Conservation (phyloP, 768 basidiomycete species). For the Mrakia gelida region DNA sequence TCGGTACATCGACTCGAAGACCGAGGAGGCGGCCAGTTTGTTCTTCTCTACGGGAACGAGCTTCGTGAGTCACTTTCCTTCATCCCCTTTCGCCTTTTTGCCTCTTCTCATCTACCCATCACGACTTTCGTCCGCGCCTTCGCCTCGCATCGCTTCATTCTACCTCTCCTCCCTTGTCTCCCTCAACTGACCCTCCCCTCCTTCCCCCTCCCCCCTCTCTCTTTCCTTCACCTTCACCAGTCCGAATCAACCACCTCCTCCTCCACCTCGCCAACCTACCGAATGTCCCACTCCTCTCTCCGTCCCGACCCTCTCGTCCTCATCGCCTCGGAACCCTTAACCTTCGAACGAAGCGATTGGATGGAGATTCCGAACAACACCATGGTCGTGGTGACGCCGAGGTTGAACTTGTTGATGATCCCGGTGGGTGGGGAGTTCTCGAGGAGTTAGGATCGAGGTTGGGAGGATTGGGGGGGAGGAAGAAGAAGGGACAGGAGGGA, state of each 20-base stretch:
- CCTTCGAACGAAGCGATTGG: conserved; percentile 98
- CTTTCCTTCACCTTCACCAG: background rate
- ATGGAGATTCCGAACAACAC: conserved; percentile 98
- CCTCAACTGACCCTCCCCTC: conserved; percentile 42
- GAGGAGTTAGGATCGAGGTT: no score
- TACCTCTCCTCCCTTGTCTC: no score
- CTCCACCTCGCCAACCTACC: background rate
- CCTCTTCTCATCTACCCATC: no score
- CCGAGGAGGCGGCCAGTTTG: background rate
- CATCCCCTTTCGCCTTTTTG: no score
- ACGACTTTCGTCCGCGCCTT: no score
- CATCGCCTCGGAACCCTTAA: conserved; percentile 86
- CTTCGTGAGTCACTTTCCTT: conserved; percentile 68
- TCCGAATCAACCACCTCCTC: conserved; percentile 5
- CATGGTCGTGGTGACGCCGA: conserved; percentile 90
- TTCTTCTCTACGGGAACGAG: conserved; percentile 19
- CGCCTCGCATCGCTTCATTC: no score
- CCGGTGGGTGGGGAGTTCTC: conserved; percentile 59
- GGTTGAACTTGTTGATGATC: conserved; percentile 81
- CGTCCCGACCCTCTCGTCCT: conserved; percentile 31
- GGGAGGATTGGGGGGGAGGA: background rate
- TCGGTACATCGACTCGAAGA: conserved; percentile 44
- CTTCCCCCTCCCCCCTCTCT: background rate
- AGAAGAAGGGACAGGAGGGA: background rate
- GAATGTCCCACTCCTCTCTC: conserved; percentile 19